phyloP scores from a whole-genome alignment of 2,329 filamentous ascomycete species.

The Aspergillus persii region DNA sequence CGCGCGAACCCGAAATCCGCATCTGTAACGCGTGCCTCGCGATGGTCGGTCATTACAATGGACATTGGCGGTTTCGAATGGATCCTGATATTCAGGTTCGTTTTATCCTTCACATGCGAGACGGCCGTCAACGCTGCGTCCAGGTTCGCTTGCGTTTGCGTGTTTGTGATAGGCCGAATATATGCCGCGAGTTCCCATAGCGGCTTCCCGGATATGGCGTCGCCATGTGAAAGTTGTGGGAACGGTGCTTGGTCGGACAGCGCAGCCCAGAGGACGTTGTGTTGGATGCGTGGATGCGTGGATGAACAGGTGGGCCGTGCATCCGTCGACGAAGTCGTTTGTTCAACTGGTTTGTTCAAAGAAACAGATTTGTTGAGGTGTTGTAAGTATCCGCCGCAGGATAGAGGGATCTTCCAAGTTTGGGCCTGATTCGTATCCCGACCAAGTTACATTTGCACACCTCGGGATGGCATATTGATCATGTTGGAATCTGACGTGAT shows the following conservation, averaged over 20 bases:
- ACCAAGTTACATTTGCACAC: no score
- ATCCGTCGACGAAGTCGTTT: conserved; percentile 25
- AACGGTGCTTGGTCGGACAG: conserved; percentile 24
- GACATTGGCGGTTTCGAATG: conserved; percentile 37
- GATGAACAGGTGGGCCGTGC: conserved; percentile 28
- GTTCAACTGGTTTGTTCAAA: no score
- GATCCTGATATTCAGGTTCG: conserved; percentile 29
- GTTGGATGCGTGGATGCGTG: conserved; percentile 38
- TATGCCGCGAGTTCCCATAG: conserved; percentile 36
- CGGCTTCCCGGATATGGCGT: conserved; percentile 36
- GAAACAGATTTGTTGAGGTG: no score
- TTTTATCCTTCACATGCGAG: conserved; percentile 38
- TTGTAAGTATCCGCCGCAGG: no score
- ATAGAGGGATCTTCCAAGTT: neutral
- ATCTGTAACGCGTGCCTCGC: conserved; percentile 24
- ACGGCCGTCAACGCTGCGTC: conserved; percentile 27
- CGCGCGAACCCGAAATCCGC: conserved; percentile 38
- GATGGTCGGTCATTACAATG: conserved; percentile 34
- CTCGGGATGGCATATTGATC: no score
- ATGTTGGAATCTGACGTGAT: neutral
- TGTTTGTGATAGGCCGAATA: conserved; percentile 36
- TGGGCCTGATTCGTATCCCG: neutral
- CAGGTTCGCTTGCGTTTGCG: conserved; percentile 30
- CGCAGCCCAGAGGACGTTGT: conserved; percentile 33
- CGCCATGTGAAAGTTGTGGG: conserved; percentile 26